phyloP scores from a whole-genome alignment of 306 rosid genomes.

The Dryas octopetala region DNA sequence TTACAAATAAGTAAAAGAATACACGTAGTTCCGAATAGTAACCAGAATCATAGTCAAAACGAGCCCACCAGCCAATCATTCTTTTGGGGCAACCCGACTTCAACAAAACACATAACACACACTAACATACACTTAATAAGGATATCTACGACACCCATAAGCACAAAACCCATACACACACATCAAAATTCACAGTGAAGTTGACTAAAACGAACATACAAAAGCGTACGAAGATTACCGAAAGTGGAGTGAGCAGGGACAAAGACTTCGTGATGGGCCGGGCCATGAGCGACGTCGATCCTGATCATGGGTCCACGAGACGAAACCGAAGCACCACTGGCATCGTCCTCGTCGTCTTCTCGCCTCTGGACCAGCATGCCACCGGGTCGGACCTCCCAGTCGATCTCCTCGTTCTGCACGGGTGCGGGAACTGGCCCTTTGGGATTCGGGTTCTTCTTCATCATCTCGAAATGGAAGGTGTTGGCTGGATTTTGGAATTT shows the following conservation, averaged over 20 bases:
- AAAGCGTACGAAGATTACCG: slow-evolving; percentile 29
- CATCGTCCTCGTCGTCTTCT: slow-evolving; percentile 25
- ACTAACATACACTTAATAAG: no score
- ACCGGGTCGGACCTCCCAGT: slow-evolving; percentile 42
- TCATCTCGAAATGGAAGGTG: slow-evolving; percentile 13
- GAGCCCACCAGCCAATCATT: no score
- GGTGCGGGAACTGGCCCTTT: not conserved
- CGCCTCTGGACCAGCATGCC: slow-evolving; percentile 54
- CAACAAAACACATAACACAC: no score
- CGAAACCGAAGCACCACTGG: slow-evolving; percentile 1
- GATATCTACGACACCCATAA: no score
- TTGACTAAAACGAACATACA: not conserved
- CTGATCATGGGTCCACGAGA: slow-evolving; percentile 34
- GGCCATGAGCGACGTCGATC: slow-evolving; percentile 38
- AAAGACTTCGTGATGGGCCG: slow-evolving; percentile 31
- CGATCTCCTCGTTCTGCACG: slow-evolving; percentile 25
- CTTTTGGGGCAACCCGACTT: no score
- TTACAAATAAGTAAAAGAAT: no score
- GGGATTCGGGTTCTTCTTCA: slow-evolving; percentile 22
- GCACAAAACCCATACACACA: not conserved
- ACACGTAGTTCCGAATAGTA: not conserved
- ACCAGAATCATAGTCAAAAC: not conserved
- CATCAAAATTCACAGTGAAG: not conserved
- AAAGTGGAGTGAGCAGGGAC: slow-evolving; percentile 52
- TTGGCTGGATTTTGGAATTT: not conserved